Conservation (phyloP, 371 early-diverging fungal genomes). For the Mortierella sp. region DNA sequence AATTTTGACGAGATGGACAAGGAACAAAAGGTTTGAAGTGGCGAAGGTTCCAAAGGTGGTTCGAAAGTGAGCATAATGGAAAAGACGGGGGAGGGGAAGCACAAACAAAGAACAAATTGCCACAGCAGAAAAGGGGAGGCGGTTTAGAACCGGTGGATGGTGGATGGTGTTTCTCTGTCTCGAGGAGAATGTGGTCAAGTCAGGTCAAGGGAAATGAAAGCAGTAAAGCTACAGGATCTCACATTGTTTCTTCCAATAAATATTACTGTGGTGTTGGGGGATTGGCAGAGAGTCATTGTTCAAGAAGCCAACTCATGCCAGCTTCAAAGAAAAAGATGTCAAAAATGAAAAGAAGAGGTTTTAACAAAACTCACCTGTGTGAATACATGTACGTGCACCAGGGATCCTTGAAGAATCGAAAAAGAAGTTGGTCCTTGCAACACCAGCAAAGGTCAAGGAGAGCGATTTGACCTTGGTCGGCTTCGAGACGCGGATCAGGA, state of each 20-base stretch:
- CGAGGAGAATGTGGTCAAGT: neutral
- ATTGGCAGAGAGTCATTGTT: neutral
- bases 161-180: neutral
- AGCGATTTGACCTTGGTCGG: conserved; percentile 43
- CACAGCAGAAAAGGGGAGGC: neutral
- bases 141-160: neutral
- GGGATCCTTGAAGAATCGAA: conserved; percentile 40
- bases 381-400: conserved; percentile 28
- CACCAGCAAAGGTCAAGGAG: conserved; percentile 32
- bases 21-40: no score
- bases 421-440: conserved; percentile 30
- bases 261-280: neutral
- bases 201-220: neutral
- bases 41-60: no score
- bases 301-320: no score
- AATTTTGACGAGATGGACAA: no score
- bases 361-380: conserved; percentile 18
- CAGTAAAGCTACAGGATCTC: neutral
- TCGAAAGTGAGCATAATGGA: no score
- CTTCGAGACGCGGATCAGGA: conserved; percentile 36
- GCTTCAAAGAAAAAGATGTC: no score
- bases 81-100: no score
- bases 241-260: neutral
- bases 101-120: no score
- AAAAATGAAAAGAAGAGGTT: neutral